A percentile compares a stretch with the other conserved stretches of the same genome.
Evolutionary conservation across 192 early-diverging fungal species (phyloP).

Genomic region (Coemansia erecta): DNA sequence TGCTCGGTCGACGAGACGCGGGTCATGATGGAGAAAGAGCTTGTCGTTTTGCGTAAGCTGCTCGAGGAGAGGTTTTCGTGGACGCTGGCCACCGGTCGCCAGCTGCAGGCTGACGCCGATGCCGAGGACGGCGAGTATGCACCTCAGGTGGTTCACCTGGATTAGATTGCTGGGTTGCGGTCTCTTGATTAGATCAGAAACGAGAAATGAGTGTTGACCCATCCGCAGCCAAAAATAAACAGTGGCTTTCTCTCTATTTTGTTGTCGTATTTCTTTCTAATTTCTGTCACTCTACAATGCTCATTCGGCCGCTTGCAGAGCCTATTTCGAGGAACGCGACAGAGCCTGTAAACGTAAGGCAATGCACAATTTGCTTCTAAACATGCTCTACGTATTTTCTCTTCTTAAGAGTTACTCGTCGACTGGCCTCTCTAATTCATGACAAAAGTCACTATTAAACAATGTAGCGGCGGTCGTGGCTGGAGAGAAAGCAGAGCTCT

Average conservation of each 20-base stretch:
- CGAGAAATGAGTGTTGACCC: too few species aligned
- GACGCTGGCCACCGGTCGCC: conserved; percentile 59
- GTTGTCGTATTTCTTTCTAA: background rate
- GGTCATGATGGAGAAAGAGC: conserved; percentile 32
- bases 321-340: too few species aligned
- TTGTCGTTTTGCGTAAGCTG: conserved; percentile 54
- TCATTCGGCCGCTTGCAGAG: too few species aligned
- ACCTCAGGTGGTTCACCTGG: conserved; percentile 62
- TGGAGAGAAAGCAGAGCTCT: conserved; percentile 33
- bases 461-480: conserved; percentile 19
- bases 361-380: background rate
- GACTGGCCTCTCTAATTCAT: too few species aligned
- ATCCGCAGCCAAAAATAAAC: background rate
- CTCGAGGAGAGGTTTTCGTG: conserved; percentile 62
- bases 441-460: too few species aligned
- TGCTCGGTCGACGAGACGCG: conserved; percentile 17
- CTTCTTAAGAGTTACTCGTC: too few species aligned
- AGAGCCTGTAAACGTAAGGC: too few species aligned
- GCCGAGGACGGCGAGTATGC: conserved; percentile 68
- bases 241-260: background rate
- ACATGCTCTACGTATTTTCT: background rate
- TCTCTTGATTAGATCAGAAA: background rate
- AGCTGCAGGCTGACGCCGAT: conserved; percentile 54
- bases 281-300: too few species aligned
- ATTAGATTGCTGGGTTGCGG: background rate